phyloP scores from a whole-genome alignment of 2,329 filamentous ascomycete species.

The Cladosporium sp. region DNA sequence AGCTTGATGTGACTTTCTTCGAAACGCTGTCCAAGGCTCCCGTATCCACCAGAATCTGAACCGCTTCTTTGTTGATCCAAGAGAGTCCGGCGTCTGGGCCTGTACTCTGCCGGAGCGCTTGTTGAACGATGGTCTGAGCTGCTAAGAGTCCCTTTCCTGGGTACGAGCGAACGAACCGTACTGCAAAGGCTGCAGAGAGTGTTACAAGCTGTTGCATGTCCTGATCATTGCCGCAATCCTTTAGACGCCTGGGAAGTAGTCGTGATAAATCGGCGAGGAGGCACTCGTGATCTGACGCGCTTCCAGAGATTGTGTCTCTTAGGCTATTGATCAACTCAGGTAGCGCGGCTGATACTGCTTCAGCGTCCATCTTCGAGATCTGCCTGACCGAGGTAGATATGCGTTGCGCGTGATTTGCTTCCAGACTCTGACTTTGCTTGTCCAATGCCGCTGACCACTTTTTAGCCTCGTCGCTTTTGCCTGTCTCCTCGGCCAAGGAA shows the following conservation, averaged over 20 bases:
- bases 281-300: conserved; percentile 23
- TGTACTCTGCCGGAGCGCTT: conserved; percentile 17
- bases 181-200: conserved; percentile 23
- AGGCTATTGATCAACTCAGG: neutral
- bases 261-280: conserved; percentile 20
- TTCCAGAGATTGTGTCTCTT: conserved; percentile 20
- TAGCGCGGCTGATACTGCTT: neutral
- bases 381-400: conserved; percentile 15
- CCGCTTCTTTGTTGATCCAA: conserved; percentile 52
- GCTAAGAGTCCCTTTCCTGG: conserved; percentile 15
- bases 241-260: neutral
- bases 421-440: conserved; percentile 14
- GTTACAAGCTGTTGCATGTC: neutral
- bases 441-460: conserved; percentile 15
- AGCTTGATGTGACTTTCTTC: conserved; percentile 43
- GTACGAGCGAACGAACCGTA: conserved; percentile 24
- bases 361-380: neutral
- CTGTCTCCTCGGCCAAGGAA: conserved; percentile 18
- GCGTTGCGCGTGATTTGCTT: conserved; percentile 18
- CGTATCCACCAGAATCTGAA: conserved; percentile 57
- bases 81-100: conserved; percentile 19
- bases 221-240: neutral
- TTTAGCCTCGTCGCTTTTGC: conserved; percentile 8
- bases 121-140: conserved; percentile 19
- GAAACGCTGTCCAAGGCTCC: conserved; percentile 56